Conservation (phyloP, 177 flowering plant species). For the Vitis hybrid region DNA sequence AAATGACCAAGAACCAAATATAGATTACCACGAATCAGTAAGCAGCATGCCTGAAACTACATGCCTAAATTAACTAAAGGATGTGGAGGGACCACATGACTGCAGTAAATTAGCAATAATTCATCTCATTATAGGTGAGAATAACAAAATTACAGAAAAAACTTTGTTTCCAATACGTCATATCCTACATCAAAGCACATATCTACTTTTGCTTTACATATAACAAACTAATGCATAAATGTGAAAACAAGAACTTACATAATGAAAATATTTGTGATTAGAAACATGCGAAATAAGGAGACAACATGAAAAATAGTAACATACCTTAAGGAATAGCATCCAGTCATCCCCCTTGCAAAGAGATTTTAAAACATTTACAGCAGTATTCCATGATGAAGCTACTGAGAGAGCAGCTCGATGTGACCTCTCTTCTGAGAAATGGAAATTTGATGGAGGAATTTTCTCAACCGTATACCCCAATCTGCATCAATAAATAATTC, state of each 20-base stretch:
- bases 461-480: conserved; percentile 76
- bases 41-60: not conserved
- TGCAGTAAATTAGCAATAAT: too few relatives aligned
- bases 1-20: too few relatives aligned
- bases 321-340: conserved; percentile 70
- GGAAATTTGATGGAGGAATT: conserved; percentile 59
- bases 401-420: conserved; percentile 42
- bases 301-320: not conserved
- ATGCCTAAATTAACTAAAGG: not conserved
- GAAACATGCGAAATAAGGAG: conserved; percentile 1
- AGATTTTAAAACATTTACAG: conserved; percentile 46
- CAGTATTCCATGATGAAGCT: conserved; percentile 66
- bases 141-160: not conserved
- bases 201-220: not conserved
- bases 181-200: not conserved
- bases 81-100: too few relatives aligned
- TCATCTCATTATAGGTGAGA: too few relatives aligned
- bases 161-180: not conserved
- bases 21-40: not conserved
- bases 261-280: not conserved
- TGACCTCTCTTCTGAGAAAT: conserved; percentile 63
- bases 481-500: conserved; percentile 42
- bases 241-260: not conserved
- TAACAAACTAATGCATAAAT: not conserved
- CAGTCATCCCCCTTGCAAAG: conserved; percentile 80